Evolutionary conservation across 169 alveolate species (phyloP), one percentile per base, ranked within the genome.

Genomic region (Plasmodium gaboni): DNA sequence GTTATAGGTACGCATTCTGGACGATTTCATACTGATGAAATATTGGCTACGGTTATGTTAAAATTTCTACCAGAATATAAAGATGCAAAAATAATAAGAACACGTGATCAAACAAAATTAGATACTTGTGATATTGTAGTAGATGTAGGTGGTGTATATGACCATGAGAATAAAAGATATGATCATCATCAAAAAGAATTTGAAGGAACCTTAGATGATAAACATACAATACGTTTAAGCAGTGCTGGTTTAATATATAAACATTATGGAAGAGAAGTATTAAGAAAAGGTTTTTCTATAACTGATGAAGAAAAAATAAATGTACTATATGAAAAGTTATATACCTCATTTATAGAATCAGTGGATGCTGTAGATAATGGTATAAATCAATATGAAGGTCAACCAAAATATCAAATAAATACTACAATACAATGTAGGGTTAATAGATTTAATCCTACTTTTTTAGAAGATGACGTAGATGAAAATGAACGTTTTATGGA

Each of bases 351-450:
- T 64, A 92, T 97, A 3, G 95, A 94, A 88, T 95, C 97, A 9
- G 90, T 97, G 3, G 99, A 97, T 88, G 99, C 98, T 2, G 65
- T 93, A 32, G 99, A 97, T 92, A 97, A 96, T 88, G 99, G 99
- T 13, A 95, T 97, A 12, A 92, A 89, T 60, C 87, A 94, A 53
- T 88, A 93, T 2, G 97, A 94, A 67, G 93, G 94, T 17, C 90
- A 78, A 17, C 91, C 95, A 13, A 91, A 89, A 88, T 97, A 96
- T 93, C 83, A 87, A 32, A 92, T 92, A 53, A 61, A 68, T 44
- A 96, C 98, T 0, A 87, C 92, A 32, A 87, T 96, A 73, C 69
- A 94, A 48, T 17, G 86, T 48, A 87, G 98, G 61, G 95, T 97
- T 17, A 93, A 90, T 26, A 87, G 98, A 53, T 93, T 95, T 63